A percentile compares a stretch with the other conserved stretches of the same genome.
Evolutionary conservation across 495 filamentous ascomycete species (phyloP).

Genomic region (Penicillium coffeae): DNA sequence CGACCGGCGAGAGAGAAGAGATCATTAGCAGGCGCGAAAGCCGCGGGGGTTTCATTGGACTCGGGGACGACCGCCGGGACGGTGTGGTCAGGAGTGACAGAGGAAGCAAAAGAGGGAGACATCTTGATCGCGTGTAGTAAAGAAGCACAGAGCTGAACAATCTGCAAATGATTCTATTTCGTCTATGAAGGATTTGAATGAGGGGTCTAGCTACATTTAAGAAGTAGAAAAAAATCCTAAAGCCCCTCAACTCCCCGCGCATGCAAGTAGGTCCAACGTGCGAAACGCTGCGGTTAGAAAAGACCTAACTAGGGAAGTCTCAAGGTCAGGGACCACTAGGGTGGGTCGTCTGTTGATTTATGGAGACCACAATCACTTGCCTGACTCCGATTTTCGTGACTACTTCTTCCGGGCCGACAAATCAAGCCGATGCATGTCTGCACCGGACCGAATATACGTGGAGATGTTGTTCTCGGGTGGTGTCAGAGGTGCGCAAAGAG

Average conservation of each 20-base stretch:
- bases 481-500: conserved; percentile 3
- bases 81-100: conserved; percentile 23
- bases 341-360: conserved; percentile 10
- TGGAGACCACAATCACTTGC: conserved; percentile 1
- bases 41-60: conserved; percentile 22
- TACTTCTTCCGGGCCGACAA: conserved; percentile 3
- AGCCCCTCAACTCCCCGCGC: too few relatives aligned
- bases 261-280: too few relatives aligned
- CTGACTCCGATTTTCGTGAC: conserved; percentile 1
- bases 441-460: not conserved
- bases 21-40: conserved; percentile 17
- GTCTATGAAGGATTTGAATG: not conserved
- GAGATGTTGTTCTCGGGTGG: not conserved
- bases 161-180: not conserved
- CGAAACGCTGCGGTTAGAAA: conserved; percentile 11
- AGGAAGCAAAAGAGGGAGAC: too few relatives aligned
- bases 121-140: conserved; percentile 13
- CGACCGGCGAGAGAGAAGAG: conserved; percentile 54
- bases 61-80: conserved; percentile 18
- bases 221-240: too few relatives aligned
- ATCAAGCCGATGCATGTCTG: conserved; percentile 7
- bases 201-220: conserved; percentile 9
- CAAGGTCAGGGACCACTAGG: conserved; percentile 8
- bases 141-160: not conserved
- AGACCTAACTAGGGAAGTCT: conserved; percentile 14